phyloP scores from a whole-genome alignment of 306 rosid species.

The Sesbania bispinosa region DNA sequence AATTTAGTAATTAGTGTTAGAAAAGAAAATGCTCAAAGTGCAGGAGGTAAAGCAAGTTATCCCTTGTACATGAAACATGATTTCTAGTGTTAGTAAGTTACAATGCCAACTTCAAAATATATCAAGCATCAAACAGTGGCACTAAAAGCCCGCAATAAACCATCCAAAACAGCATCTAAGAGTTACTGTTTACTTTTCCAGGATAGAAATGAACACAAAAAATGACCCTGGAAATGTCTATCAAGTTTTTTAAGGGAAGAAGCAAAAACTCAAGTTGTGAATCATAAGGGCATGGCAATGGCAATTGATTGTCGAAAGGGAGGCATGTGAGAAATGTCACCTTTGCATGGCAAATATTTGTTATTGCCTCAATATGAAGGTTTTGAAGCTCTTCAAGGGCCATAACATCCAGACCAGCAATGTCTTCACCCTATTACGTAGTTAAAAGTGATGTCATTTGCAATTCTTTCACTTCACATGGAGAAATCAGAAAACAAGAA shows the following conservation, averaged over 20 bases:
- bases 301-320: not conserved
- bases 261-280: not conserved
- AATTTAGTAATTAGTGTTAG: not conserved
- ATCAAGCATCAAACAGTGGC: not conserved
- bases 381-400: slow-evolving; percentile 75
- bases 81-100: not conserved
- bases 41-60: too few species aligned
- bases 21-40: not conserved
- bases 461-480: not conserved
- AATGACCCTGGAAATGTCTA: not conserved
- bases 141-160: not conserved
- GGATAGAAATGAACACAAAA: not conserved
- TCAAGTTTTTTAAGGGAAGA: not conserved
- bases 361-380: slow-evolving; percentile 73
- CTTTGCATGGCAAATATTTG: slow-evolving; percentile 73
- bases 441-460: slow-evolving; percentile 8
- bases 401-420: slow-evolving; percentile 49
- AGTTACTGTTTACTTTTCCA: not conserved
- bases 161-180: not conserved
- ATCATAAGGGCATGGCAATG: not conserved
- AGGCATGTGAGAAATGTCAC: slow-evolving; percentile 33
- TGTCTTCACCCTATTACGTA: slow-evolving; percentile 53
- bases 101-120: not conserved
- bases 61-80: too few species aligned
- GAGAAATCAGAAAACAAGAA: not conserved